Evolutionary conservation across 345 rosid species (phyloP), one percentile per base, ranked within the genome.

Genomic region (Eucalyptus grandis): DNA sequence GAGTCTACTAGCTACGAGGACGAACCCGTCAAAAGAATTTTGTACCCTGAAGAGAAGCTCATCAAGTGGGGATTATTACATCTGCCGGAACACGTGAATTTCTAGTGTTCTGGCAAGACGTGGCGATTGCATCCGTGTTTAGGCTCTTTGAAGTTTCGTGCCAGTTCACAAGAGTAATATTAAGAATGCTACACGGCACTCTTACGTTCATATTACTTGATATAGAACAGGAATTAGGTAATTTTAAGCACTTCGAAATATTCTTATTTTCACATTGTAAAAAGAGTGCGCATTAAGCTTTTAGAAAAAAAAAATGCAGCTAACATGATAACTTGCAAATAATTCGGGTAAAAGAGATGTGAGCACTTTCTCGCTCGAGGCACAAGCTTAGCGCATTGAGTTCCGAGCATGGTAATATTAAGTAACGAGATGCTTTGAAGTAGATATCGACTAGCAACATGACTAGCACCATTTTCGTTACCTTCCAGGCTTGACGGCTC

Each of bases 401-500:
- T 40, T 40, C 43, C 1, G 43, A 40, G 43, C 43, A 40, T 5
- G 43, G 43, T 40, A 49, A 49, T 49, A 49, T 49, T 49, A 49
- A 49, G 51, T 49, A 49, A 7, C 51, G 0, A 49, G 51, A 49
- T 49, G 51, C 51, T 49, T 49, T 49, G 51, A 49, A 49, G 51
- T 49, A 5, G 51, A 49, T 49, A 49, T 43, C 19, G 50, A 49
- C 50, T 12, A 49, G 58, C 58, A 53, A 19, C 30, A 5, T 22
- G 83, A 72, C 14, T 37, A 19, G 46, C 46, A 6, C 46, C 43
- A 77, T 40, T 43, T 43, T 62, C 50, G 47, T 85, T 90, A 97
- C 99, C 99, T 96, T 91, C 98, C 95, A 5, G 99, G 97, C 89
- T 91, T 95, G 81, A 97, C 91, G 65, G 91, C 88, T 50, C 99